Percentiles rank a stretch among this genome's conserved stretches.
Conservation (phyloP, 257 asterid genomes). For the Fraxinus excelsior region DNA sequence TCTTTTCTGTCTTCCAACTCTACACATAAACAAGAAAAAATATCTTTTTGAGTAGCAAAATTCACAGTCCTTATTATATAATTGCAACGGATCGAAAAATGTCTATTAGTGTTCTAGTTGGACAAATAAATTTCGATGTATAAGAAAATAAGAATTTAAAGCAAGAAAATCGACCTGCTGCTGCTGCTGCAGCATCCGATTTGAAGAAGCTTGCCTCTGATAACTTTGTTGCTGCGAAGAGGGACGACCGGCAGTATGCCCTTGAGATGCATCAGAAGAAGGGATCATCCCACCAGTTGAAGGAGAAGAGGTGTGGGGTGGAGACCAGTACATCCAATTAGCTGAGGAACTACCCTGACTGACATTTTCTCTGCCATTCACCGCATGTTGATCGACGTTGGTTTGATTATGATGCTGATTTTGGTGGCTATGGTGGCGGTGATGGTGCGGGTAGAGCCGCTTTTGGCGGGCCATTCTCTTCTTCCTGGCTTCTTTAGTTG, state of each 20-base stretch:
- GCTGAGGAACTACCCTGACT: constrained; percentile 30
- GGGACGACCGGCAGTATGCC: constrained; percentile 22
- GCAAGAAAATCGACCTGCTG: constrained; percentile 35
- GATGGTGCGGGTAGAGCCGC: constrained; percentile 46
- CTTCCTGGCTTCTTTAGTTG: constrained; percentile 90
- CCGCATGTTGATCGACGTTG: constrained; percentile 25
- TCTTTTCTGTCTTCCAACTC: constrained; percentile 72
- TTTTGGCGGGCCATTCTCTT: constrained; percentile 92
- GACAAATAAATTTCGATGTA: background rate
- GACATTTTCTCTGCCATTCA: constrained; percentile 25
- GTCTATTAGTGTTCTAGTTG: background rate
- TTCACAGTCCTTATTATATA: background rate
- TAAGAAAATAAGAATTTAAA: background rate
- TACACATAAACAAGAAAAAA: constrained; percentile 11
- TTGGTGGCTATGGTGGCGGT: constrained; percentile 42
- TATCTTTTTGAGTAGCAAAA: too few relatives aligned
- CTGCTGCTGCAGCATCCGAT: constrained; percentile 30
- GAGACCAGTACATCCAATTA: constrained; percentile 58
- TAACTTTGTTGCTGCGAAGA: constrained; percentile 35
- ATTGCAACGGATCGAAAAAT: background rate
- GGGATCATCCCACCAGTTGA: constrained; percentile 26
- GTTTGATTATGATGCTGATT: constrained; percentile 34
- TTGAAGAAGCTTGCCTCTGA: constrained; percentile 35
- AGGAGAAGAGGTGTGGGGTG: constrained; percentile 21
- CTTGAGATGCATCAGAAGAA: constrained; percentile 31